phyloP scores from a whole-genome alignment of 2,329 filamentous ascomycete genomes.

The Fusarium pininemorale region DNA sequence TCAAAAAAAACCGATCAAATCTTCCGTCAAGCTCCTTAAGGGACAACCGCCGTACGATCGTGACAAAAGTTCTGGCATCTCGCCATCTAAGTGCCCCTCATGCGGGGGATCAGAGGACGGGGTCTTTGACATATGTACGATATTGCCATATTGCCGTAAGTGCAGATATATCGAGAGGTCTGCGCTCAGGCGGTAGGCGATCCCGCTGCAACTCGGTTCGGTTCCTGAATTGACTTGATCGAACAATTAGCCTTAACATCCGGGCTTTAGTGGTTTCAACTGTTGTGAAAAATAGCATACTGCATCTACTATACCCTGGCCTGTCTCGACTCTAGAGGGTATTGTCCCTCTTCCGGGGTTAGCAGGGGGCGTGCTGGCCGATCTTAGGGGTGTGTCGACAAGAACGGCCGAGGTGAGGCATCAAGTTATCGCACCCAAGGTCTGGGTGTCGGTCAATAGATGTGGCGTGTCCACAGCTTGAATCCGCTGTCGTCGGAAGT shows the following conservation, averaged over 20 bases:
- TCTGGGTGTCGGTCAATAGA: conserved; percentile 27
- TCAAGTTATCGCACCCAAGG: conserved; percentile 18
- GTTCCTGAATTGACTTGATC: conserved; percentile 35
- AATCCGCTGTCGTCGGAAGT: conserved; percentile 40
- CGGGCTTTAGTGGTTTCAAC: conserved; percentile 41
- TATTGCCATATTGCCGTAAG: conserved; percentile 25
- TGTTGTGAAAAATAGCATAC: conserved; percentile 44
- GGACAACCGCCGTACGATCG: conserved; percentile 12
- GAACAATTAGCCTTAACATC: conserved; percentile 34
- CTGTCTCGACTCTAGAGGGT: conserved; percentile 19
- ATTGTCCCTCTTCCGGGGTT: conserved; percentile 26
- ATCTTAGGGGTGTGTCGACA: conserved; percentile 16
- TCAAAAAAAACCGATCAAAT: neutral
- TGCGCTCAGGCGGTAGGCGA: conserved; percentile 33
- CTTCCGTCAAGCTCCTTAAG: conserved; percentile 2
- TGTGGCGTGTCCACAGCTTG: conserved; percentile 33
- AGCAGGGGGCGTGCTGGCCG: conserved; percentile 26
- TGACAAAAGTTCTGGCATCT: conserved; percentile 11
- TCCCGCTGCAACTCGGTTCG: conserved; percentile 37
- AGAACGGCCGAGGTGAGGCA: conserved; percentile 27
- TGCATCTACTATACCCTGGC: conserved; percentile 31
- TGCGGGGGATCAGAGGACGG: conserved; percentile 38
- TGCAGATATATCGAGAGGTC: conserved; percentile 22
- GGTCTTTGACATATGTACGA: conserved; percentile 31
- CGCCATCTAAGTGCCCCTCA: conserved; percentile 12